Base-by-base conservation (phyloP, 345 rosid species). In the Angophora floribunda region DNA sequence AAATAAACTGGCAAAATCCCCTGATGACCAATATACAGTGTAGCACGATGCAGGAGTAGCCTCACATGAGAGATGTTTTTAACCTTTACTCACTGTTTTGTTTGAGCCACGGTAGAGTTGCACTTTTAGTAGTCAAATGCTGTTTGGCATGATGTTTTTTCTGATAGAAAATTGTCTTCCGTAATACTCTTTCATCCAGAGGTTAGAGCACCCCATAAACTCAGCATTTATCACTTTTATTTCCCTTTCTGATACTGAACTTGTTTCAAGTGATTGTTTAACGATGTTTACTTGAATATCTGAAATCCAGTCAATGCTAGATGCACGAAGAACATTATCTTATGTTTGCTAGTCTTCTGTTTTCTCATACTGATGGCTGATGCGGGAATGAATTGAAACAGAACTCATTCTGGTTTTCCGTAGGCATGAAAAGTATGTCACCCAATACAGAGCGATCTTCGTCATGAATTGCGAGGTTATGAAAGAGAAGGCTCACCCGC, bases 371-470 rank as follows among this genome's bases (percentile, higher is more conserved):
- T 41, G 28, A 75, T 36, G 84, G 84, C 26, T 75, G 49, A 75
- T 75, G 14, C 5, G 13, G 49, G 47, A 19, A 41, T 24, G 7
- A 41, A 41, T 21, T 75, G 26, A 75, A 36, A 6, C 45, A 51
- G 86, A 47, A 53, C 7, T 32, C 65, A 51, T 53, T 57, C 24
- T 47, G 86, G 57, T 57, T 79, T 70, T 32, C 86, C 87, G 94
- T 88, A 96, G 98, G 96, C 99, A 95, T 63, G 98, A 94, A 88
- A 95, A 89, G 87, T 91, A 94, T 57, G 90, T 94, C 91, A 94
- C 97, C 30, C 99, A 94, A 91, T 95, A 95, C 94, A 92, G 98
- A 88, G 98, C 96, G n/a, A 88, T 95, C 85, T 95, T 95, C 70
- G 98, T 95, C 82, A 91, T 92, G 17, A 95, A 96, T 87, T 96